Base-by-base conservation (phyloP, 225 moss, liverwort and hornwort genomes). In the Lunularia cruciata region DNA sequence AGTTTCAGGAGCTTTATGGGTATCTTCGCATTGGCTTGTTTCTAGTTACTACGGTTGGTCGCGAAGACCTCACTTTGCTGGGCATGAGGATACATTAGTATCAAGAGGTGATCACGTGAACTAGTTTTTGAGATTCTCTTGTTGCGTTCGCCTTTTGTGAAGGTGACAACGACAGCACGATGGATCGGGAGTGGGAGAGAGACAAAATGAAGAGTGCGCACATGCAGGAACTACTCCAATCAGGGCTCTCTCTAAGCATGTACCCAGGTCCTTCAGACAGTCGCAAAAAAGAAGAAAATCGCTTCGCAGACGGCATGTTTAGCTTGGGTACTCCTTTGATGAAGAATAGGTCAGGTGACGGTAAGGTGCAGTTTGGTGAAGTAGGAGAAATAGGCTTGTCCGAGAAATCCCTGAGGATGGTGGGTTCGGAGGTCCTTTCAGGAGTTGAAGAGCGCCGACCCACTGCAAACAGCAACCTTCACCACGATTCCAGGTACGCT, bases 171-270 rank as follows among this genome's bases (percentile, higher is more conserved):
- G 48, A 4, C 28, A 1, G 13, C 47, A 55, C 33, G 13, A 79
- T 79, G 81, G 81, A 81, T 25, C 68, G 77, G 33, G 77, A 81
- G 1, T 57, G 69, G 32, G 81, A 77, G 11, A 74, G 70, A 56
- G 77, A 74, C 34, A 66, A 70, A 65, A 55, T 67, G 53, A 64
- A 69, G 70, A 71, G 32, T n/a, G 69, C 73, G 20, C 67, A 25
- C 2, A 69, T 73, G 73, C 81, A 77, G 36, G 81, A 81, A 43
- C 73, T 81, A 30, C 77, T 77, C 15, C 73, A 73, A 53, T 73
- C 81, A n/a, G 76, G 73, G 47, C 80, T 81, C 52, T 72, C 77
- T 19, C 57, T 81, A 8, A 65, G 81, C 33, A 75, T 81, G 69
- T 72, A 76, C 65, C 72, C 76, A 19, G 73, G 76, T 42, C 57